A percentile compares a stretch with the other conserved stretches of the same genome.
Evolutionary conservation across 495 filamentous ascomycete species (phyloP).

Genomic region (Pseudoneurospora amorphoporcata): DNA sequence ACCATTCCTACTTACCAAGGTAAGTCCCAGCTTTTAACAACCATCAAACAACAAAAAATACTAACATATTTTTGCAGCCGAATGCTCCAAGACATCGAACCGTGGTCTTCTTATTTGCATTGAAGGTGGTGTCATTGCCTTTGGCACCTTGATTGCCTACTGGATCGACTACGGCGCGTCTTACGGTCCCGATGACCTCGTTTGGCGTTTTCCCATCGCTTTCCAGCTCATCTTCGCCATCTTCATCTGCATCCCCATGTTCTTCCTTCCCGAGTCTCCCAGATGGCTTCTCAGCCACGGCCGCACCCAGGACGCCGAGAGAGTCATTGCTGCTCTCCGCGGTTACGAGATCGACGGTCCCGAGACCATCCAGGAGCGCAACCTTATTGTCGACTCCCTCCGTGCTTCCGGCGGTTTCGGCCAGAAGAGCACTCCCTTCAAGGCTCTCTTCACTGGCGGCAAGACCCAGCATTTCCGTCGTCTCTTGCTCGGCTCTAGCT

Average conservation of each 20-base stretch:
- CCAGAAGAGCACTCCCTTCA: conserved; percentile 42
- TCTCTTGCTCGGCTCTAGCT: conserved; percentile 48
- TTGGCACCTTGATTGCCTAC: conserved; percentile 69
- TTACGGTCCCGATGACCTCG: conserved; percentile 52
- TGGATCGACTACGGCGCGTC: conserved; percentile 75
- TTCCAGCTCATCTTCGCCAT: conserved; percentile 71
- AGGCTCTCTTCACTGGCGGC: conserved; percentile 48
- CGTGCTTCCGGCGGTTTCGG: conserved; percentile 47
- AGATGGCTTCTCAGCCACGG: conserved; percentile 63
- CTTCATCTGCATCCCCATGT: conserved; percentile 53
- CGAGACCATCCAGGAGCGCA: conserved; percentile 46
- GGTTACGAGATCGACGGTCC: conserved; percentile 48
- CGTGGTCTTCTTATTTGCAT: conserved; percentile 78
- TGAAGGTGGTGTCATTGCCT: conserved; percentile 69
- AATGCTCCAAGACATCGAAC: conserved; percentile 65
- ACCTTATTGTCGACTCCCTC: conserved; percentile 56
- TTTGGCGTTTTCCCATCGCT: conserved; percentile 75
- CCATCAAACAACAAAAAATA: conserved; percentile 5
- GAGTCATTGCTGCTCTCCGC: conserved; percentile 58
- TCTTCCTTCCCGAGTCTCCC: conserved; percentile 64
- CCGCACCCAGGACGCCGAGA: conserved; percentile 55
- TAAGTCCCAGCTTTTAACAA: conserved; percentile 33
- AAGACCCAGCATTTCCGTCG: conserved; percentile 58
- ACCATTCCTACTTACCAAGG: conserved; percentile 77
- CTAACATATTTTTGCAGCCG: conserved; percentile 20